Percentiles rank a stretch among this genome's conserved stretches.
Evolutionary conservation across 441 rosid genomes (phyloP).

Genomic region (Adansonia grandidieri): DNA sequence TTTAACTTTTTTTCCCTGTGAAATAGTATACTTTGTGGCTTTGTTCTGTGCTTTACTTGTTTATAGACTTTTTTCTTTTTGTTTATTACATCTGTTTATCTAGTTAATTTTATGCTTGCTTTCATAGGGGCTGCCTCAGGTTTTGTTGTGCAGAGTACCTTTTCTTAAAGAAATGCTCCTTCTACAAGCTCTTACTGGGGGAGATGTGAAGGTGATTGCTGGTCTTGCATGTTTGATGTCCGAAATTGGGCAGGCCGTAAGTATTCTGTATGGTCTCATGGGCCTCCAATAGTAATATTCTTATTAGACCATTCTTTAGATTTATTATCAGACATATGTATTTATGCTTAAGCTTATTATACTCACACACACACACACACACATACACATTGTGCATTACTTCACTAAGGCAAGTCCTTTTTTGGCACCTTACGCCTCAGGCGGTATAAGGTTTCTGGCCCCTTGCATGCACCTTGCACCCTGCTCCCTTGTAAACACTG

Average conservation of each 20-base stretch:
- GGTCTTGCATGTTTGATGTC: conserved; percentile 92
- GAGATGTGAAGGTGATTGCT: conserved; percentile 74
- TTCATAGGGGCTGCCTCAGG: conserved; percentile 87
- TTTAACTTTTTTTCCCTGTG: conserved; percentile 9
- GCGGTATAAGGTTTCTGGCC: background rate
- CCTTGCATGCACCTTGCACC: background rate
- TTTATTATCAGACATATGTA: background rate
- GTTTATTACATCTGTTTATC: conserved; percentile 7
- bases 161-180: conserved; percentile 83
- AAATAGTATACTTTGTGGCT: background rate
- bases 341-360: background rate
- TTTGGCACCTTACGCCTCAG: background rate
- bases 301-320: background rate
- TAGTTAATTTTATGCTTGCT: conserved; percentile 30
- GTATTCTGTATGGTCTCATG: conserved; percentile 34
- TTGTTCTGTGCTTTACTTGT: conserved; percentile 19
- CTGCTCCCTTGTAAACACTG: background rate
- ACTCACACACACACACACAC: background rate
- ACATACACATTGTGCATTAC: background rate
- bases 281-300: conserved; percentile 9
- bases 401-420: background rate
- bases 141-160: conserved; percentile 75
- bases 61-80: background rate
- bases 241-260: conserved; percentile 97
- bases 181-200: conserved; percentile 71